Evolutionary conservation across 2,329 filamentous ascomycete species (phyloP).

Genomic region (Ilyonectria robusta): DNA sequence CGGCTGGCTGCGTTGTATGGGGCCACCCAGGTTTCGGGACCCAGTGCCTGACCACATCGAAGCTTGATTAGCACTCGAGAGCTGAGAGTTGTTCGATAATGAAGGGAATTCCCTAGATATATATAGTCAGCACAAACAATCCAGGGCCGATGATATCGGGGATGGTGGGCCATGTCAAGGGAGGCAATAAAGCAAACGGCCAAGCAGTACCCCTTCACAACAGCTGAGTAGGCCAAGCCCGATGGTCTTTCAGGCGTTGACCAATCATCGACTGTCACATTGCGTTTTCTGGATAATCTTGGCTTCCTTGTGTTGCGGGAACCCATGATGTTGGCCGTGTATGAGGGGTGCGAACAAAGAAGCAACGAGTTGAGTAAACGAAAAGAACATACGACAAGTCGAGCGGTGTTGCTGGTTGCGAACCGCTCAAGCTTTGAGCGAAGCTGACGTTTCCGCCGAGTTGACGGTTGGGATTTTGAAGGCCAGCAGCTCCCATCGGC

Average conservation of each 20-base stretch:
- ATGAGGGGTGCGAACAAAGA: neutral
- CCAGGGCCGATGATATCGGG: neutral
- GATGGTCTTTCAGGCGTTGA: conserved; percentile 11
- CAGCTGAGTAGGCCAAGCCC: conserved; percentile 47
- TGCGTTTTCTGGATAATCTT: conserved; percentile 31
- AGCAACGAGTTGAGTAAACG: conserved; percentile 4
- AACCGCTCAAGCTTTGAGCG: conserved; percentile 75
- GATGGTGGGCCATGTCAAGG: neutral
- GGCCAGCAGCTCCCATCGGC: conserved; percentile 70
- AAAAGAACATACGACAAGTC: conserved; percentile 73
- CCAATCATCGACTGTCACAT: conserved; percentile 16
- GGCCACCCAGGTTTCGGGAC: conserved; percentile 63
- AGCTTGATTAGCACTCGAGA: conserved; percentile 63
- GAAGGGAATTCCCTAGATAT: conserved; percentile 76
- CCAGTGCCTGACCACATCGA: conserved; percentile 70
- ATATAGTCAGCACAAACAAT: conserved; percentile 3
- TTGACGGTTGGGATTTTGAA: conserved; percentile 68
- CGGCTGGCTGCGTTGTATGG: conserved; percentile 65
- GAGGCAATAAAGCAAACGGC: conserved; percentile 14
- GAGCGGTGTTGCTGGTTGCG: conserved; percentile 72
- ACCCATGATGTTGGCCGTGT: conserved; percentile 7
- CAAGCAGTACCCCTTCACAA: conserved; percentile 50
- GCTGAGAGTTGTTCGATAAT: conserved; percentile 72
- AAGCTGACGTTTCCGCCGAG: conserved; percentile 74
- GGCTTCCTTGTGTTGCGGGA: conserved; percentile 29